Evolutionary conservation across 345 rosid species (phyloP).

Genomic region (Lepidium didymum): DNA sequence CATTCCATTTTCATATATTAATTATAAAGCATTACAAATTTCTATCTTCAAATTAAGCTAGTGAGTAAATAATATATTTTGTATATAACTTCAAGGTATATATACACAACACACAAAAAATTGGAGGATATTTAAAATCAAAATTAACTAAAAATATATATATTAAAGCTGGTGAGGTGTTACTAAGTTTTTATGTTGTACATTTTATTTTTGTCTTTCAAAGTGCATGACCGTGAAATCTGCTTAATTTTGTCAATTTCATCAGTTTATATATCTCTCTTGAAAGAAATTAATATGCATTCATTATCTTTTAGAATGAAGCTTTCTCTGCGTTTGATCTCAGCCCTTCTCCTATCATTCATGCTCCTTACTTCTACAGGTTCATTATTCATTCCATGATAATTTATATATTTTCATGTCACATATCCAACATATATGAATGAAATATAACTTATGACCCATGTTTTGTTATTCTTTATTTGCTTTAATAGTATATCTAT

Average conservation of each 20-base stretch:
- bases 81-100: neutral
- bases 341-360: neutral
- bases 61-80: neutral
- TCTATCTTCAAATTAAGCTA: neutral
- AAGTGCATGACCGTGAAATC: neutral
- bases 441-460: neutral
- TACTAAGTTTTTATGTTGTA: neutral
- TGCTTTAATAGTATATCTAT: too few species aligned
- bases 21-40: neutral
- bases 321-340: neutral
- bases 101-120: too few species aligned
- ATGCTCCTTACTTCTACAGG: neutral
- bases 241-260: neutral
- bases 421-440: neutral
- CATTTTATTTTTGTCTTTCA: neutral
- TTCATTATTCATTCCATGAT: neutral
- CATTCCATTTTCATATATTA: neutral
- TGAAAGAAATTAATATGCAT: neutral
- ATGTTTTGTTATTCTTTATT: neutral
- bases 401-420: neutral
- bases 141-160: neutral
- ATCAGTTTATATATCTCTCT: neutral
- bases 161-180: neutral
- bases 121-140: neutral
- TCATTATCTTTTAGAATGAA: neutral